A percentile compares a stretch with the other conserved stretches of the same genome.
phyloP scores from a whole-genome alignment of 805 yeast species.

The Kodamaea restingae region DNA sequence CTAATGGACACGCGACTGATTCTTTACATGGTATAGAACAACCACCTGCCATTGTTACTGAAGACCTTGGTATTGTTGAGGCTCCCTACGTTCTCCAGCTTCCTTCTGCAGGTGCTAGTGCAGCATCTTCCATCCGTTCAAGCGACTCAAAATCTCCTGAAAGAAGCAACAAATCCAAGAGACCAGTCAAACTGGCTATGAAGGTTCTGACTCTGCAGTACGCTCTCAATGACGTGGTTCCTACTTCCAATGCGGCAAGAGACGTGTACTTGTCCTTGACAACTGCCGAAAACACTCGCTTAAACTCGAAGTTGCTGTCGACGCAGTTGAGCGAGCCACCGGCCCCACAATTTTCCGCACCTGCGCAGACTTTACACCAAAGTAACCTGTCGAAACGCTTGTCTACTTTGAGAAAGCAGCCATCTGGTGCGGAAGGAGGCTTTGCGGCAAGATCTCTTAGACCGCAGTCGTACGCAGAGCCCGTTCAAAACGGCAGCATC shows the following conservation, averaged over 20 bases:
- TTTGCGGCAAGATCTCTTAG: conserved; percentile 29
- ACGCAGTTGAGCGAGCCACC: conserved; percentile 28
- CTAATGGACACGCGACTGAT: too few relatives aligned
- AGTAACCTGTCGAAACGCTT: conserved; percentile 4
- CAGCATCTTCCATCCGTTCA: conserved; percentile 26
- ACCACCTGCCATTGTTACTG: conserved; percentile 3
- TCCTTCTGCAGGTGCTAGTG: conserved; percentile 7
- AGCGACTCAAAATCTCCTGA: conserved; percentile 23
- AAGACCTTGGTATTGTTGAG: conserved; percentile 22
- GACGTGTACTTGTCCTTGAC: conserved; percentile 64
- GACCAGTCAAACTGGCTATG: conserved; percentile 53
- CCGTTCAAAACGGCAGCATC: conserved; percentile 19
- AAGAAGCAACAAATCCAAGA: conserved; percentile 12
- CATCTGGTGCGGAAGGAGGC: conserved; percentile 8
- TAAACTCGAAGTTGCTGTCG: conserved; percentile 58
- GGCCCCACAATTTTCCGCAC: conserved; percentile 11
- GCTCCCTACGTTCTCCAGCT: conserved; percentile 14
- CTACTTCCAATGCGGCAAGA: conserved; percentile 43
- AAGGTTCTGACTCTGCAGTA: conserved; percentile 19
- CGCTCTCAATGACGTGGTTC: conserved; percentile 7
- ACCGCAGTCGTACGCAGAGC: conserved; percentile 28
- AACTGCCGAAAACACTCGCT: conserved; percentile 75
- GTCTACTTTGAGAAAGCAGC: conserved; percentile 7
- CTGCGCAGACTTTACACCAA: neutral
- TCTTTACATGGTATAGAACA: too few relatives aligned